A percentile compares a stretch with the other conserved stretches of the same genome.
Conservation (phyloP, 352 stramenopile genomes). For the Phytopythium delawarense region DNA sequence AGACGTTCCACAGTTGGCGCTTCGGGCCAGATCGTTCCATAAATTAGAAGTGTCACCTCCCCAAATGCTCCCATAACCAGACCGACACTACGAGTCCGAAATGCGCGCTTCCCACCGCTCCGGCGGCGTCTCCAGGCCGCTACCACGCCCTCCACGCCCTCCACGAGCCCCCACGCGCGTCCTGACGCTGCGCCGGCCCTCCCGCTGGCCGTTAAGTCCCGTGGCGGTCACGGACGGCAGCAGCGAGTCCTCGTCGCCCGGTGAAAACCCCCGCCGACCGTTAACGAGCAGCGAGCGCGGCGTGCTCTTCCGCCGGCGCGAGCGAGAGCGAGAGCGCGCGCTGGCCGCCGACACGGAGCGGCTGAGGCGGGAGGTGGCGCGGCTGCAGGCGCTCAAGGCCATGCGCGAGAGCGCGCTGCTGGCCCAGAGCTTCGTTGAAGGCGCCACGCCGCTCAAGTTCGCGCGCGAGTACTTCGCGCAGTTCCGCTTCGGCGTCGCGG, state of each 20-base stretch:
- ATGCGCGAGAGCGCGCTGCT: constrained; percentile 18
- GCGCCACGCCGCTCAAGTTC: constrained; percentile 14
- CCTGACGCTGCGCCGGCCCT: too few relatives aligned
- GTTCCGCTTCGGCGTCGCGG: constrained; percentile 24
- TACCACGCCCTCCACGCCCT: not conserved
- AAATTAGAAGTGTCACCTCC: too few relatives aligned
- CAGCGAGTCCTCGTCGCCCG: not conserved
- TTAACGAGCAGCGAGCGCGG: constrained; percentile 18
- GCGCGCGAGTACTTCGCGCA: constrained; percentile 34
- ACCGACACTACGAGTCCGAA: too few relatives aligned
- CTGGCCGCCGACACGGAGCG: constrained; percentile 9
- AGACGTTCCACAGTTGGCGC: too few relatives aligned
- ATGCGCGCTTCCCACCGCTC: too few relatives aligned
- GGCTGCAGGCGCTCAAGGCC: constrained; percentile 17
- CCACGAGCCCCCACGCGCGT: too few relatives aligned
- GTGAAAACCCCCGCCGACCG: not conserved
- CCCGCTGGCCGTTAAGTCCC: not conserved
- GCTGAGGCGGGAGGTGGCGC: constrained; percentile 19
- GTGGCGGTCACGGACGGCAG: not conserved
- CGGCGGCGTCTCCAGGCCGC: too few relatives aligned
- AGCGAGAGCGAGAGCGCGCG: constrained; percentile 16
- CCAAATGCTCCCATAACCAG: too few relatives aligned
- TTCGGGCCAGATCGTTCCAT: too few relatives aligned
- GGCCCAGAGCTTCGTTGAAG: constrained; percentile 10
- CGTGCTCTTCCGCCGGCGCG: constrained; percentile 21